phyloP scores from a whole-genome alignment of 192 early-diverging fungal species.

The Entomortierella parvispora region DNA sequence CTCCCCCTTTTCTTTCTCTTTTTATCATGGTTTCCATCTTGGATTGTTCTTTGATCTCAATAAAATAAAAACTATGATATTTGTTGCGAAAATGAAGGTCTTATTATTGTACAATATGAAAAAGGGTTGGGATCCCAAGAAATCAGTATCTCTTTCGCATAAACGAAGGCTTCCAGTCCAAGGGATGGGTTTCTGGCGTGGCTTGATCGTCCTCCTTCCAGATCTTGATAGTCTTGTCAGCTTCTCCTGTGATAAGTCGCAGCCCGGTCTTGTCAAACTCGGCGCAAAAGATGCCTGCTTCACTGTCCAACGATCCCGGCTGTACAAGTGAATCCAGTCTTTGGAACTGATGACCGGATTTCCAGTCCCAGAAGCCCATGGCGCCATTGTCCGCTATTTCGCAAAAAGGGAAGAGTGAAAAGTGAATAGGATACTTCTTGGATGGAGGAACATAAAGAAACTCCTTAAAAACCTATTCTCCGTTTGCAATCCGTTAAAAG shows the following conservation, averaged over 20 bases:
- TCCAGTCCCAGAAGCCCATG: slow-evolving; percentile 98
- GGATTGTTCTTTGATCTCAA: not conserved
- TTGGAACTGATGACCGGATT: slow-evolving; percentile 96
- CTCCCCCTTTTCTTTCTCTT: not conserved
- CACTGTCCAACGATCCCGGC: slow-evolving; percentile 95
- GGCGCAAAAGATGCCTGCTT: slow-evolving; percentile 95
- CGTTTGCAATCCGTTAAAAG: too few species aligned
- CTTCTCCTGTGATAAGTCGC: slow-evolving; percentile 97
- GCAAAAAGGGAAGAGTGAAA: not conserved
- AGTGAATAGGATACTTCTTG: too few species aligned
- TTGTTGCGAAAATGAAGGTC: too few species aligned
- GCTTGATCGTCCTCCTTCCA: slow-evolving; percentile 91
- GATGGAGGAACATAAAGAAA: too few species aligned
- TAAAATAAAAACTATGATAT: too few species aligned
- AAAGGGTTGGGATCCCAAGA: too few species aligned
- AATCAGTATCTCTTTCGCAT: slow-evolving; percentile 58
- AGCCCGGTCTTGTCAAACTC: slow-evolving; percentile 96
- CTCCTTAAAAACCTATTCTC: too few species aligned
- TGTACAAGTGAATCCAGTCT: slow-evolving; percentile 86
- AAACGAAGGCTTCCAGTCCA: slow-evolving; percentile 65
- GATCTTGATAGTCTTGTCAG: slow-evolving; percentile 99
- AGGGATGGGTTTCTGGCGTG: slow-evolving; percentile 64
- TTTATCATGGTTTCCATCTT: not conserved
- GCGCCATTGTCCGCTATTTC: slow-evolving; percentile 92
- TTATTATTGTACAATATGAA: too few species aligned